Evolutionary conservation across 192 early-diverging fungal genomes (phyloP), one percentile per base, ranked within the genome.

Genomic region (Umbelopsis ramanniana): DNA sequence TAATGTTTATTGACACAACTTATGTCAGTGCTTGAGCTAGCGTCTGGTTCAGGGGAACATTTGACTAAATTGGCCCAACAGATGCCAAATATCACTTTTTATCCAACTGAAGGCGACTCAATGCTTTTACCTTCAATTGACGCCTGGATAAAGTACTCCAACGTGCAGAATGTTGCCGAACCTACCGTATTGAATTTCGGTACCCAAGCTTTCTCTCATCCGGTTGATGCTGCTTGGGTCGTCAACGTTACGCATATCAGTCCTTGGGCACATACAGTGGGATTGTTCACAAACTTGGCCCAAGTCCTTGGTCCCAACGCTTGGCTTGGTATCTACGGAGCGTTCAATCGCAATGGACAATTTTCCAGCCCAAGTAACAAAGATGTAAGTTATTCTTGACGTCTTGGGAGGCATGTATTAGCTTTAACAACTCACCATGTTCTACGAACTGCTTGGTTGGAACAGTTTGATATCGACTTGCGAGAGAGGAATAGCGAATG

Each of bases 91-190:
- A 19, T 63, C 26, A 63, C 57, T 17, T 63, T 63, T 8, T 37
- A 63, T 37, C 57, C 57, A n/a, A 63, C 57, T 14, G 57, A 63
- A 37, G 57, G 57, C 3, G 57, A 63, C 4, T 14, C 57, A 17
- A 63, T 63, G 57, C 57, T 63, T 19, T 35, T 63, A 1, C 57
- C 57, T 17, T 63, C 57, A 29, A 63, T 63, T 29, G 33, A 63
- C 37, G 57, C 57, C 17, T 63, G 57, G 57, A 14, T 33, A n/a
- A 29, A 14, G 33, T 17, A 63, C 33, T 10, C 7, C 15, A 33
- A 63, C 11, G 12, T 37, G 2, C 33, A 29, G 6, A 63, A 63
- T 63, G 57, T 63, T 38, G 29, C 57, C 0, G n/a, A 29, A n/a
- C 57, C 57, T 5, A 19, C n/a, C 19, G 33, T 38, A 2, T n/a